Base-by-base conservation (phyloP, 2,329 filamentous ascomycete genomes). In the Botryotinia globosa region DNA sequence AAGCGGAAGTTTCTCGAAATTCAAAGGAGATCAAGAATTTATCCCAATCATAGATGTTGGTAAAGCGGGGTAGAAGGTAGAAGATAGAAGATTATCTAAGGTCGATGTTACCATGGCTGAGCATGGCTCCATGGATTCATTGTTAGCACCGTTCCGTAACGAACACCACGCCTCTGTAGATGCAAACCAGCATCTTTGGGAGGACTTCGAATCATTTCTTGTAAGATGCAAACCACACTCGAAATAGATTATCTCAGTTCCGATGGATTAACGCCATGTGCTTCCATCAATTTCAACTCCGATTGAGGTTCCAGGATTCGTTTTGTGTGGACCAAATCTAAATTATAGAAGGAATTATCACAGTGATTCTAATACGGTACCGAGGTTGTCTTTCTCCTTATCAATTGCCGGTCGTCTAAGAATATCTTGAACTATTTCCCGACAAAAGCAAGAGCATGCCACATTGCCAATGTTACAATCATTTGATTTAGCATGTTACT, bases 41-140 rank as follows among this genome's bases (percentile, higher is more conserved):
- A 18, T 39, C 25, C 59, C 59, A 62, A 62, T 62, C 34, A 62
- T 39, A 9, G 22, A 39, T 18, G 34, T 42, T 62, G 34, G 61
- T 39, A 48, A 48, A 65, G 63, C 42, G 62, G 62, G 62, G 42
- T 65, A 48, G 62, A n/a, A n/a, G n/a, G n/a, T n/a, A n/a, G n/a
- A n/a, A n/a, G n/a, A n/a, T n/a, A n/a, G n/a, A 65, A 34, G 62
- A 65, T 65, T 32, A 65, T 34, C 42, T 25, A 25, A 51, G 48
- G 48, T n/a, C 48, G 8, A 62, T n/a, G 59, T 62, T 62, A 62
- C 34, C 58, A 32, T 32, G n/a, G 6, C 32, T 61, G 39, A 61
- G 20, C 58, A 32, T 32, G n/a, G 6, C 32, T 65, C 32, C 56
- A 32, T 34, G 29, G 7, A 45, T 66, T 51, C 12, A 51, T 9